Conservation (phyloP, 768 basidiomycete genomes). For the Bullera alba region DNA sequence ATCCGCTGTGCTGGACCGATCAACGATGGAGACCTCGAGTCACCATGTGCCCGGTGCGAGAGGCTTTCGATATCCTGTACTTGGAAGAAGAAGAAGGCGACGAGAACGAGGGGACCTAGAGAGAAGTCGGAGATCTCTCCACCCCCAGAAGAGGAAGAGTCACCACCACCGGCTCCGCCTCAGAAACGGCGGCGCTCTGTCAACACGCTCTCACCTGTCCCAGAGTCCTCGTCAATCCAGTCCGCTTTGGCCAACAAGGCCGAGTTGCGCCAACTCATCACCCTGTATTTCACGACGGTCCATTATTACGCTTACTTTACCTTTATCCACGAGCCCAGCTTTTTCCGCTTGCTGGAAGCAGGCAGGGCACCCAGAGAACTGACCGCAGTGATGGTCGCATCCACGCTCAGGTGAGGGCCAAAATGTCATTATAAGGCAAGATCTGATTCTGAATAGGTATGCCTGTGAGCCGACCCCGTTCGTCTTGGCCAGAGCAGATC, state of each 20-base stretch:
- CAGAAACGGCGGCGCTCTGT: neutral
- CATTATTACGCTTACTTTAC: conserved; percentile 17
- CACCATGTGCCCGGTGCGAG: too few relatives aligned
- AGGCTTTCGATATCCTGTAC: too few relatives aligned
- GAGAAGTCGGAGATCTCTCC: neutral
- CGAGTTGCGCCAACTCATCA: conserved; percentile 3
- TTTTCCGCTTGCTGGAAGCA: conserved; percentile 6
- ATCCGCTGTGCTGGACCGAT: neutral
- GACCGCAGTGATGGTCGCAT: conserved; percentile 15
- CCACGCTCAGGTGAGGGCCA: conserved; percentile 12
- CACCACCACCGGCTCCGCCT: too few relatives aligned
- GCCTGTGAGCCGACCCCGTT: neutral
- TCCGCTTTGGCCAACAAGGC: neutral
- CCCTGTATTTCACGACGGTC: conserved; percentile 9
- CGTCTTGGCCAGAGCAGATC: neutral
- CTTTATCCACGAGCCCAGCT: conserved; percentile 18
- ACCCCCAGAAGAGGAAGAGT: neutral
- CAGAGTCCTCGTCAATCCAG: neutral
- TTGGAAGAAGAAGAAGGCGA: neutral
- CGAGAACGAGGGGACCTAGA: neutral
- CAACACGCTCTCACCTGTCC: neutral
- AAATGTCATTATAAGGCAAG: too few relatives aligned
- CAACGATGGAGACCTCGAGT: neutral
- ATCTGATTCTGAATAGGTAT: neutral
- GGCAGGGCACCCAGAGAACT: conserved; percentile 6